Evolutionary conservation across 306 rosid genomes (phyloP), one percentile per base, ranked within the genome.

Genomic region (Mimosa bimucronata): DNA sequence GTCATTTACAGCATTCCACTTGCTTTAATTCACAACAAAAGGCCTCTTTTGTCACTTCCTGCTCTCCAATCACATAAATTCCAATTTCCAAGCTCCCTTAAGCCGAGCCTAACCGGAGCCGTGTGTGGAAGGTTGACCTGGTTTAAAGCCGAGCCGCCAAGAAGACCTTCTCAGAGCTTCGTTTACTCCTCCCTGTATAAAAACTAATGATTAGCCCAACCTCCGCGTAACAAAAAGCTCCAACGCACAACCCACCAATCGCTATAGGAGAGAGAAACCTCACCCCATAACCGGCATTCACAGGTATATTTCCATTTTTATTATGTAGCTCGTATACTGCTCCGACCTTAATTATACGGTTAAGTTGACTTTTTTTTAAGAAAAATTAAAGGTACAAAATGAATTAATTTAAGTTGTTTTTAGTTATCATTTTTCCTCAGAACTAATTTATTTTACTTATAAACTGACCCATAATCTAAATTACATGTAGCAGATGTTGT

Each of bases 141-240:
- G 73, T 69, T 41, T 23, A 25, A 58, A 77, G 87, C 88, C 64
- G 71, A 84, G 88, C 87, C 89, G 80, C 83, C 82, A 81, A 70
- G 30, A 68, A 60, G 77, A 82, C 58, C 42, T 77, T 67, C 65
- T 72, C 65, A 58, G 48, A 80, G 77, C 77, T 76, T 87, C 81
- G 71, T 90, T 84, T 83, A 83, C 81, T 85, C 91, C 81, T 83
- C 81, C 81, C 87, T 81, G 80, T 83, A 72, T 82, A 86, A 76
- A 67, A 78, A 66, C 66, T 83, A 93, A 93, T 93, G 75, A 93
- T 91, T 88, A 74, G 81, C 74, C 83, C 83, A 93, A 86, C 94
- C 85, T 85, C 90, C 89, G 80, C 76, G 85, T 86, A 87, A 79
- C 90, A 81, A 86, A 93, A 87, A 64, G 79, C 79, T 82, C 69